Evolutionary conservation across 2,329 filamentous ascomycete species (phyloP).

Genomic region (Escovopsis sp.): DNA sequence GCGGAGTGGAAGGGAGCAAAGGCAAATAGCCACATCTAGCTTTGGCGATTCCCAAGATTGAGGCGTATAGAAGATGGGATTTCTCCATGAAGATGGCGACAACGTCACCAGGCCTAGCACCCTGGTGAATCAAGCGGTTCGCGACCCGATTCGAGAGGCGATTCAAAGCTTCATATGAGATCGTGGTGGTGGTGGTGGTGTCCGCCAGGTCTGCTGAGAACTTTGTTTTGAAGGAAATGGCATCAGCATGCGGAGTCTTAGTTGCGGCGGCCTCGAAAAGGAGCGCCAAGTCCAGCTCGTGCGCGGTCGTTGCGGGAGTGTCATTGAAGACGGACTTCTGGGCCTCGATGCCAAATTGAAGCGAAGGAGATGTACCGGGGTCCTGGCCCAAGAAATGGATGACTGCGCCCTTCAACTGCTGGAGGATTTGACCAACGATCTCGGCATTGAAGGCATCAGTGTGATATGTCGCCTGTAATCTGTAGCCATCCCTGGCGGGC

Average conservation of each 20-base stretch:
- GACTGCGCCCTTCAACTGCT: constrained; percentile 45
- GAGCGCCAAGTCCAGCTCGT: constrained; percentile 27
- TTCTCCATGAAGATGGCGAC: constrained; percentile 71
- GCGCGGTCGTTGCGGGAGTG: constrained; percentile 4
- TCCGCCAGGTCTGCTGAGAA: constrained; percentile 1
- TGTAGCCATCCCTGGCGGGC: constrained; percentile 32
- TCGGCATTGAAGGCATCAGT: constrained; percentile 32
- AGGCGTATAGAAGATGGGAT: constrained; percentile 54
- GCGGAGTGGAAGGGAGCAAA: constrained; percentile 56
- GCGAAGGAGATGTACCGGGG: constrained; percentile 5
- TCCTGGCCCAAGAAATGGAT: constrained; percentile 16
- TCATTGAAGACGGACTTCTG: constrained; percentile 29
- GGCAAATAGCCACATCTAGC: constrained; percentile 69
- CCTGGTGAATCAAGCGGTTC: constrained; percentile 30
- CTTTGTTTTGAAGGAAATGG: constrained; percentile 47
- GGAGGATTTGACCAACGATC: constrained; percentile 41
- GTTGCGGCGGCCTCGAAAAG: constrained; percentile 40
- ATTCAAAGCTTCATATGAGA: constrained; percentile 56
- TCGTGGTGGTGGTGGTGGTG: constrained; percentile 16
- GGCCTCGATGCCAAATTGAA: constrained; percentile 12
- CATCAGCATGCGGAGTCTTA: constrained; percentile 36
- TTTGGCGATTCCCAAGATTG: constrained; percentile 62
- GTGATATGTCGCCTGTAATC: constrained; percentile 34
- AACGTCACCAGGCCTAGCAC: constrained; percentile 37
- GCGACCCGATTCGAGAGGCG: constrained; percentile 48